Evolutionary conservation across 1,284 basidiomycete genomes (phyloP), one percentile per base, ranked within the genome.

Genomic region (Schizopora paradoxa): DNA sequence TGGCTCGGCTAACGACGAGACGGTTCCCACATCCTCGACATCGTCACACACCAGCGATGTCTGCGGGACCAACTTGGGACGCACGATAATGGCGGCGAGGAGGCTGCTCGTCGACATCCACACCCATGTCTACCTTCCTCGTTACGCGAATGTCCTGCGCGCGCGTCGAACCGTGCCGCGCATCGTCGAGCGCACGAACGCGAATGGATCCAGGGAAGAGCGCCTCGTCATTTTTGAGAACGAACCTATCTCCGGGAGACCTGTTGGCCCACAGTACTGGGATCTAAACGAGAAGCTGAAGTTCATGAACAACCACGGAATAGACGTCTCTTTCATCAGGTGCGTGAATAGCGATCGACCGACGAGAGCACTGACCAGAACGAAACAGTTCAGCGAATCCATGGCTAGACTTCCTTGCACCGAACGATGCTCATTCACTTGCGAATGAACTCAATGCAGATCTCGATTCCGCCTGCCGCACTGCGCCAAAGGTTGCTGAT

Each of bases 331-430:
- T 2, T 66, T 85, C 22, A 76, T 85, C 40, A 82, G 79, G 79
- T 80, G 44, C 28, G 51, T 26, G 13, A 39, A 22, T 38, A 25
- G n/a, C 22, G 11, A 18, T 6, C 19, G 13, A 18, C 43, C 21
- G 21, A 19, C 23, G 29, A 21, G 13, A 26, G 40, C 19, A 43
- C 13, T 22, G 31, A 36, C 14, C 1, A 42, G 11, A 39, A 6
- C 41, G 29, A 3, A 47, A 48, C 51, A 79, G 87, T 61, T 74
- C 83, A 11, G 90, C 90, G 22, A 91, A 92, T 58, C 88, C 90
- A 10, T 92, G 90, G 89, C 73, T 92, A 19, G 89, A 92, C 61
- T 91, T 90, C 59, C 71, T 92, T 22, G 61, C 81, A 4, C 73
- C 85, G 6, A 57, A 73, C n/a, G 75, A 81, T 41, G 90, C 90